These are phyloP conservation scores for Neonectria ditissima DNA, from an alignment of 2,329 filamentous ascomycete species.

Conservation along the genomic window DNA sequence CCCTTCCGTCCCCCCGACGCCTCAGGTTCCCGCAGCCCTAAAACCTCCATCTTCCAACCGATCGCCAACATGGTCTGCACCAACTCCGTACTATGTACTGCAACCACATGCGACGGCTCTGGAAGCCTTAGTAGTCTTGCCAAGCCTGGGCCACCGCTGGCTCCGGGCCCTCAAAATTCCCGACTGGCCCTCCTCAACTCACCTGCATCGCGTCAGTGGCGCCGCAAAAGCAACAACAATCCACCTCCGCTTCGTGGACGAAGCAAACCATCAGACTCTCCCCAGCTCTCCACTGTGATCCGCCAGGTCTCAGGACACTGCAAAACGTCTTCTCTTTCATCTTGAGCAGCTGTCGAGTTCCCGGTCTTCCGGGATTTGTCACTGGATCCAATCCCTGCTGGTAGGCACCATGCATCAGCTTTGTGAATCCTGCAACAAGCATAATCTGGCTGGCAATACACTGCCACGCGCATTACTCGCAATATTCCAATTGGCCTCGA, in stretches of 20 bases:
- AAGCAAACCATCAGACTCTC: conserved; percentile 19
- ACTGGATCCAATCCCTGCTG: conserved; percentile 7
- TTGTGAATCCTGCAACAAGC: conserved; percentile 1
- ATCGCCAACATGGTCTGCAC: conserved; percentile 10
- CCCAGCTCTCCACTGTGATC: conserved; percentile 24
- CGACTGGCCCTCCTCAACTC: conserved; percentile 30
- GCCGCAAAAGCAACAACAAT: conserved; percentile 42
- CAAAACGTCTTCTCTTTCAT: conserved; percentile 10
- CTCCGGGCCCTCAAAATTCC: conserved; percentile 13
- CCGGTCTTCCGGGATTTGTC: conserved; percentile 12
- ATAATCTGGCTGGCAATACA: conserved; percentile 6
- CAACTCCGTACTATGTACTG: conserved; percentile 17
- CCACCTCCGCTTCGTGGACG: conserved; percentile 26
- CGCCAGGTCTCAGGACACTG: conserved; percentile 10
- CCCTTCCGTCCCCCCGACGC: neutral
- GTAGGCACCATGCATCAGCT: neutral
- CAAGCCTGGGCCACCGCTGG: conserved; percentile 8
- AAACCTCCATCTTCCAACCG: conserved; percentile 11
- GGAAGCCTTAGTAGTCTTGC: conserved; percentile 19
- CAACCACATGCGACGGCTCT: conserved; percentile 31
- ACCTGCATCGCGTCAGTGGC: conserved; percentile 42
- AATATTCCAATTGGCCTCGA: conserved; percentile 2
- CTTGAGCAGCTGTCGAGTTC: conserved; percentile 15
- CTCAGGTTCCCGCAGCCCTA: conserved; percentile 2
- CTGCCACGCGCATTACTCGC: neutral